Conservation (phyloP, 257 asterid genomes). For the Fraxinus anomala region DNA sequence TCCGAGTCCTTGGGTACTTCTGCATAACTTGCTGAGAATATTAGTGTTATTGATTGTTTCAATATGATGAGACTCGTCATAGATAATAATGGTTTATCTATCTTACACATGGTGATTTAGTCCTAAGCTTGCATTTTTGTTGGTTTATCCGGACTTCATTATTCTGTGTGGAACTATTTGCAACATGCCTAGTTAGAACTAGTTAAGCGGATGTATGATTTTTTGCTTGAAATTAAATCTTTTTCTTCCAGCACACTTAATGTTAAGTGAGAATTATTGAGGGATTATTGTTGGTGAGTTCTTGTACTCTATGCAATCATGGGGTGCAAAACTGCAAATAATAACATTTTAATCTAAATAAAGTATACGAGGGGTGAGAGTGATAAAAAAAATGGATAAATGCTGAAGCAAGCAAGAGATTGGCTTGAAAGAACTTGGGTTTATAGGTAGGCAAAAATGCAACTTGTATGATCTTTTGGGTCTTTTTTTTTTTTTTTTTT, state of each 20-base stretch:
- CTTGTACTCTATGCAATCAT: neutral
- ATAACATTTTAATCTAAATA: neutral
- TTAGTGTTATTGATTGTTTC: neutral
- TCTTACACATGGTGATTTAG: neutral
- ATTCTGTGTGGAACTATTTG: neutral
- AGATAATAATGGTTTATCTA: neutral
- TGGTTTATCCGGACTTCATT: neutral
- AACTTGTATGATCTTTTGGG: neutral
- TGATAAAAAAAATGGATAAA: neutral
- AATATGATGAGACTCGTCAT: neutral
- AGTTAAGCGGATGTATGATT: neutral
- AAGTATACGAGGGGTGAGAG: neutral
- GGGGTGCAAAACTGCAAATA: neutral
- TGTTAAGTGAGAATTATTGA: neutral
- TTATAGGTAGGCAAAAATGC: neutral
- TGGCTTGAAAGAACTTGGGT: neutral
- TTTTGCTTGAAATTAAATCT: neutral
- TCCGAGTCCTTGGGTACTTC: neutral
- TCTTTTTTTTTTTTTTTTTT: slow-evolving; percentile 15
- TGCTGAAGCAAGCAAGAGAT: neutral
- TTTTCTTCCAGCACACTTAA: neutral
- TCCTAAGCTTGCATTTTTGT: neutral
- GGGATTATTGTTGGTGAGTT: neutral
- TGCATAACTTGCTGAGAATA: neutral
- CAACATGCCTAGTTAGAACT: neutral